These are phyloP conservation scores for Globisporangium takayamanum DNA, from an alignment of 352 stramenopile genomes.

Conservation along the genomic window DNA sequence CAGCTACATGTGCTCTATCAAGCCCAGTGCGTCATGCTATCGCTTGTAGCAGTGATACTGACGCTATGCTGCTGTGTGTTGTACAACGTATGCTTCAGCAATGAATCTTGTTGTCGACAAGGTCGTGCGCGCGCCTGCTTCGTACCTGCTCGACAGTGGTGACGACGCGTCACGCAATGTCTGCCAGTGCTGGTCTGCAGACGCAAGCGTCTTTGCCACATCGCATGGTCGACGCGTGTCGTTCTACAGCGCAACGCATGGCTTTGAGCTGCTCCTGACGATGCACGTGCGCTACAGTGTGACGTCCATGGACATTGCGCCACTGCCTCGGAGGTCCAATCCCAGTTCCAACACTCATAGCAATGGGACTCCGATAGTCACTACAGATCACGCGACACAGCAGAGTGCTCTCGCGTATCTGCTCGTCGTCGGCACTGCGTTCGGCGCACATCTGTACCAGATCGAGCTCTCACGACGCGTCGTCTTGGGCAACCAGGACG, in stretches of 20 bases:
- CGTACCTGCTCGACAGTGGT: conserved; percentile 5
- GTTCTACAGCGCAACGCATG: conserved; percentile 21
- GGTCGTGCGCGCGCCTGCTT: conserved; percentile 21
- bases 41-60: too few species aligned
- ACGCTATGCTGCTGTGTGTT: background rate
- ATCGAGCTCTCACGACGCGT: conserved; percentile 5
- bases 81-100: background rate
- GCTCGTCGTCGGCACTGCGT: conserved; percentile 27
- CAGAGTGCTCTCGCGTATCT: conserved; percentile 1
- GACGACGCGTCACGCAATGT: conserved; percentile 17
- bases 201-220: conserved; percentile 24
- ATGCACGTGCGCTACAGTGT: conserved; percentile 28
- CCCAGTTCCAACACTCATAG: background rate
- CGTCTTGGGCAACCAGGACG: background rate
- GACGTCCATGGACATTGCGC: conserved; percentile 26
- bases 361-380: background rate
- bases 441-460: conserved; percentile 29
- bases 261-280: conserved; percentile 13
- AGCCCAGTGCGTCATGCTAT: background rate
- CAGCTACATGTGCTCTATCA: background rate
- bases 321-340: background rate
- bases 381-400: too few species aligned
- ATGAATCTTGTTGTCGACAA: conserved; percentile 21
- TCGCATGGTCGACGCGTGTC: conserved; percentile 25
- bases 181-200: conserved; percentile 45